Conservation (phyloP, 768 basidiomycete genomes). For the Mycena pura region DNA sequence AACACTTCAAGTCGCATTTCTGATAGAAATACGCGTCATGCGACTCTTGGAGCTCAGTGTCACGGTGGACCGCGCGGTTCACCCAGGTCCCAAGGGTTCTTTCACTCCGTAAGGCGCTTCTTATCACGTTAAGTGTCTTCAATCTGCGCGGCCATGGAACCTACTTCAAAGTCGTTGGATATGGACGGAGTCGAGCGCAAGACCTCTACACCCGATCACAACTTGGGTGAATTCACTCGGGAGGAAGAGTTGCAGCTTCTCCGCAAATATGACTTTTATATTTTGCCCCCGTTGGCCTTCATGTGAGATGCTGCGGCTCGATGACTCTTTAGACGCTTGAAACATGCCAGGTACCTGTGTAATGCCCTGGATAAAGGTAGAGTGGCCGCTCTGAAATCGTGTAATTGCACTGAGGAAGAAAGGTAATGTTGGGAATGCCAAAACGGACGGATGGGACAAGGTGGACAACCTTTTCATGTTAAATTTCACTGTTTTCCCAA, state of each 20-base stretch:
- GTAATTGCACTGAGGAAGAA: neutral
- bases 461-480: conserved; percentile 30
- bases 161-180: conserved; percentile 18
- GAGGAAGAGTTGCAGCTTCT: conserved; percentile 35
- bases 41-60: too few species aligned
- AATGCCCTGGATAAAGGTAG: conserved; percentile 53
- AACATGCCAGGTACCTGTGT: conserved; percentile 50
- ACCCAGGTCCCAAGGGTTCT: too few species aligned
- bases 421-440: conserved; percentile 59
- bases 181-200: conserved; percentile 21
- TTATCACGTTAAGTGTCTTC: conserved; percentile 11
- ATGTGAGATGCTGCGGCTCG: conserved; percentile 37
- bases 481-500: neutral
- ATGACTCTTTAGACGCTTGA: neutral
- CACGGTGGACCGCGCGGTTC: too few species aligned
- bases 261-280: conserved; percentile 49
- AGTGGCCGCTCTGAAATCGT: neutral
- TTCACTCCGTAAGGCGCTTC: conserved; percentile 18
- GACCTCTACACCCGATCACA: conserved; percentile 10
- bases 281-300: conserved; percentile 51
- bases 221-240: conserved; percentile 18
- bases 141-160: conserved; percentile 13
- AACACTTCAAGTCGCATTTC: too few species aligned
- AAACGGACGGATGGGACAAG: conserved; percentile 58
- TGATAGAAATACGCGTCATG: too few species aligned